Evolutionary conservation across 495 filamentous ascomycete genomes (phyloP), one percentile per base, ranked within the genome.

Genomic region (Penicillium bialowiezense): DNA sequence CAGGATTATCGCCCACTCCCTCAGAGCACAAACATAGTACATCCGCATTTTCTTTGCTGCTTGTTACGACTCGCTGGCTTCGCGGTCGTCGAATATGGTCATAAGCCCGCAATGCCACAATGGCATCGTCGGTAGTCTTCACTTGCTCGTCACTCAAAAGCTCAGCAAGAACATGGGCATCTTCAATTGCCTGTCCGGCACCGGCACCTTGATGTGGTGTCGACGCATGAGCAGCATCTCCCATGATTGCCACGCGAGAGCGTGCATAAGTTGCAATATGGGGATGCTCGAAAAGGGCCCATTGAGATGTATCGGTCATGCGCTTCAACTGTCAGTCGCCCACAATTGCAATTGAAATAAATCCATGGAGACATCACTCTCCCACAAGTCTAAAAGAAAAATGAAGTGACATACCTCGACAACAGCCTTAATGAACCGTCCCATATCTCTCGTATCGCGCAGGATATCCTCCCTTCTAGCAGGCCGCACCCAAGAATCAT

Each of bases 201-300:
- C 85, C 86, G 1, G 84, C 73, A 7, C 84, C 85, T 53, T 88
- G 83, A 55, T 88, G 84, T 0, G 86, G 86, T 3, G 84, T 86
- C 0, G 77, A 76, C 0, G 85, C 84, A 52, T 89, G 86, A 0
- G 85, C 85, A 1, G 86, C 85, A 52, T 89, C 86, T 1, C 87
- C 86, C 0, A 87, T 64, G 2, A 89, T 68, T 5, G 76, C 79
- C 0, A 88, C 55, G 0, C 74, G 70, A 2, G 74, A 77, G 24
- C 74, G 75, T 44, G 67, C 70, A 49, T 79, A 89, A 1, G 73
- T 79, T 2, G 73, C 70, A 9, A 78, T 70, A 9, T 76, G 75
- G 1, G 76, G 76, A 37, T 82, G 75, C 26, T 87, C 75, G 62
- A 84, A 87, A 14, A 88, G 64, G 1, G 83, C 84, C 80, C 84